Evolutionary conservation across 345 rosid genomes (phyloP).

Genomic region (Eucalyptus curtisii): DNA sequence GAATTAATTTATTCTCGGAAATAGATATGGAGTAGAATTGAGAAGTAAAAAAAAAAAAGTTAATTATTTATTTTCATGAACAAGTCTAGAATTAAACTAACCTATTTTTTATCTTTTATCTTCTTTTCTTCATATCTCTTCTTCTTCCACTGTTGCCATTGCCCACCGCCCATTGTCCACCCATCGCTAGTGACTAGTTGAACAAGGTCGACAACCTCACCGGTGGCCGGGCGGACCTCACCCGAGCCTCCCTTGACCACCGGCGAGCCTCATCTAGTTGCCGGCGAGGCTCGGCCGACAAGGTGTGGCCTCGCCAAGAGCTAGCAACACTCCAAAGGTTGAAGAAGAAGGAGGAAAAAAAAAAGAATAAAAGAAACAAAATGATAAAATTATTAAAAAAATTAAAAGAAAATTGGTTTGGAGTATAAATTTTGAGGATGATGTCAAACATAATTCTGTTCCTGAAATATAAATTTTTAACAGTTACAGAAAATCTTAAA

Average conservation of each 20-base stretch:
- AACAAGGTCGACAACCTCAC: too few relatives aligned
- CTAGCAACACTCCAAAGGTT: accelerated
- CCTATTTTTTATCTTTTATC: too few relatives aligned
- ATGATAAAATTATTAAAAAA: too few relatives aligned
- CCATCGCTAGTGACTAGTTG: accelerated
- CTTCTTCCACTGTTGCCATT: too few relatives aligned
- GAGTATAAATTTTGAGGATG: accelerated
- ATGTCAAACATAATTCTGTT: too few relatives aligned
- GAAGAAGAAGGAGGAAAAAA: too few relatives aligned
- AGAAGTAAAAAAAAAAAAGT: too few relatives aligned
- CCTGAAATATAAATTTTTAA: accelerated
- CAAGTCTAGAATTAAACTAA: accelerated
- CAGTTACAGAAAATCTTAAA: accelerated
- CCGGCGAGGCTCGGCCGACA: accelerated
- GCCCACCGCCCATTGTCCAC: accelerated
- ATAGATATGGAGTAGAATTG: too few relatives aligned
- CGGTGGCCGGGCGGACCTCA: accelerated
- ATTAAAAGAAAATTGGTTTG: too few relatives aligned
- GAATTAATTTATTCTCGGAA: too few relatives aligned
- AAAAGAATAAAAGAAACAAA: accelerated
- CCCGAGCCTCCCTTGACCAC: too few relatives aligned
- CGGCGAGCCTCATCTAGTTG: accelerated
- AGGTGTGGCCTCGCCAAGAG: accelerated
- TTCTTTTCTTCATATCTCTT: too few relatives aligned
- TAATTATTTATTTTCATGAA: accelerated